Evolutionary conservation across 1,139 yeast species (phyloP).

Genomic region (Magnusiomyces sp.): DNA sequence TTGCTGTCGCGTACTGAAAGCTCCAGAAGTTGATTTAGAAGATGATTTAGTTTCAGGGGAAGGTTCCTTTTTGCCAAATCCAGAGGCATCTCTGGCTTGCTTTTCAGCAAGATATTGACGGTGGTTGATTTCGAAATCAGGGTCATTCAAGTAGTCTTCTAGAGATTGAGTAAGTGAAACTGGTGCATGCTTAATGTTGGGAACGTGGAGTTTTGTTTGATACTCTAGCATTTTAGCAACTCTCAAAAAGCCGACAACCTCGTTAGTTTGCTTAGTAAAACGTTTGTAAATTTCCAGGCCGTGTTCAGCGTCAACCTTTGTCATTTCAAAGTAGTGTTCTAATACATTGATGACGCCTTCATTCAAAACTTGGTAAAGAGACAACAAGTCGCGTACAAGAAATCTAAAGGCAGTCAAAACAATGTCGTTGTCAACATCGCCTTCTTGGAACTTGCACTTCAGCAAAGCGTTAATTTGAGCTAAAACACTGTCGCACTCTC

Average conservation of each 20-base stretch:
- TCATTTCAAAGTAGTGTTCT: slow-evolving; percentile 92
- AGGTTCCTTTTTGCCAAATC: slow-evolving; percentile 15
- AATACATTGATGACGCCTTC: slow-evolving; percentile 90
- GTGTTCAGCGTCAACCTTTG: slow-evolving; percentile 74
- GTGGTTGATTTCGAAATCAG: slow-evolving; percentile 74
- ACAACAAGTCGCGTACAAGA: slow-evolving; percentile 75
- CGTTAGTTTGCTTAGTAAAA: slow-evolving; percentile 79
- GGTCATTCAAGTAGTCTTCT: slow-evolving; percentile 81
- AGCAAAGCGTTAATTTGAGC: slow-evolving; percentile 68
- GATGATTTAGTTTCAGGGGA: slow-evolving; percentile 11
- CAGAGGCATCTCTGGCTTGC: slow-evolving; percentile 30
- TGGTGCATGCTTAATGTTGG: slow-evolving; percentile 95
- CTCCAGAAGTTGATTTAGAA: slow-evolving; percentile 7
- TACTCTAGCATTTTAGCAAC: slow-evolving; percentile 84
- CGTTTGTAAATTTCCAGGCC: slow-evolving; percentile 75
- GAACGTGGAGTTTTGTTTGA: slow-evolving; percentile 83
- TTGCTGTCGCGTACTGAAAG: slow-evolving; percentile 22
- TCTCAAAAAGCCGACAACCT: slow-evolving; percentile 78
- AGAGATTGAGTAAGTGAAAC: slow-evolving; percentile 81
- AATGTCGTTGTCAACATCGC: slow-evolving; percentile 71
- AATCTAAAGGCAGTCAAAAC: slow-evolving; percentile 76
- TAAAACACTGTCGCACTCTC: slow-evolving; percentile 82
- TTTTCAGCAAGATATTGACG: slow-evolving; percentile 67
- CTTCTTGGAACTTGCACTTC: slow-evolving; percentile 64
- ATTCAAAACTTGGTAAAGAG: slow-evolving; percentile 79